Conservation (phyloP, 345 rosid species). For the Populus ilicifolia region DNA sequence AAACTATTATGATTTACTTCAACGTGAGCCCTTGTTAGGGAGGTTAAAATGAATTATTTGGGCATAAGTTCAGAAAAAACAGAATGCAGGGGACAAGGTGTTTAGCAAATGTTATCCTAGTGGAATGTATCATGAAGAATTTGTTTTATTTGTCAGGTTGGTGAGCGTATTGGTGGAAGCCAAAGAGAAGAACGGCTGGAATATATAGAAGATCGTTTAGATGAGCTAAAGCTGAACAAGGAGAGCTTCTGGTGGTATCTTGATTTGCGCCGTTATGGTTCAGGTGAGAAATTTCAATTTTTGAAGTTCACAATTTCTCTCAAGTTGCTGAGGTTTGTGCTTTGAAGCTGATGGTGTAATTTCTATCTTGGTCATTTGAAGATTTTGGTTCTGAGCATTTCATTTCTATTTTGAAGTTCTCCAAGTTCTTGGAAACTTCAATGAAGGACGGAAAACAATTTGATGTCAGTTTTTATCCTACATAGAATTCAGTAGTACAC, state of each 20-base stretch:
- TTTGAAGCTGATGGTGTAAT: neutral
- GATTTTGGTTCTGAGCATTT: no score
- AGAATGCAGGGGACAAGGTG: neutral
- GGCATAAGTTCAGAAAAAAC: neutral
- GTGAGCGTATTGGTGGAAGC: conserved; percentile 98
- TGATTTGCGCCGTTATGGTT: conserved; percentile 90
- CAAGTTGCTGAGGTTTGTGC: neutral
- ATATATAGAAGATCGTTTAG: conserved; percentile 72
- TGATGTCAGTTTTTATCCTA: neutral
- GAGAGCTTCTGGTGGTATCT: conserved; percentile 98
- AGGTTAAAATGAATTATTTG: neutral
- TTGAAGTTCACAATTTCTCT: neutral
- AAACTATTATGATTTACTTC: neutral
- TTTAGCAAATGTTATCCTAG: neutral
- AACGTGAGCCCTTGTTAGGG: neutral
- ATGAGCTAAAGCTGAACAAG: conserved; percentile 67
- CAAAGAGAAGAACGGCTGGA: conserved; percentile 96
- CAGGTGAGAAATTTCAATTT: conserved; percentile 51
- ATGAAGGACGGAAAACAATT: no score
- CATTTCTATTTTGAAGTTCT: no score
- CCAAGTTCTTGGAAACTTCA: no score
- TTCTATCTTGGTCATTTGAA: no score
- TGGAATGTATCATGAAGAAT: neutral
- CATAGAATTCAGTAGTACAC: neutral
- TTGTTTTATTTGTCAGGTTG: conserved; percentile 45